Base-by-base conservation (phyloP, 2,329 filamentous ascomycete species). In the Claviceps purpurea region DNA sequence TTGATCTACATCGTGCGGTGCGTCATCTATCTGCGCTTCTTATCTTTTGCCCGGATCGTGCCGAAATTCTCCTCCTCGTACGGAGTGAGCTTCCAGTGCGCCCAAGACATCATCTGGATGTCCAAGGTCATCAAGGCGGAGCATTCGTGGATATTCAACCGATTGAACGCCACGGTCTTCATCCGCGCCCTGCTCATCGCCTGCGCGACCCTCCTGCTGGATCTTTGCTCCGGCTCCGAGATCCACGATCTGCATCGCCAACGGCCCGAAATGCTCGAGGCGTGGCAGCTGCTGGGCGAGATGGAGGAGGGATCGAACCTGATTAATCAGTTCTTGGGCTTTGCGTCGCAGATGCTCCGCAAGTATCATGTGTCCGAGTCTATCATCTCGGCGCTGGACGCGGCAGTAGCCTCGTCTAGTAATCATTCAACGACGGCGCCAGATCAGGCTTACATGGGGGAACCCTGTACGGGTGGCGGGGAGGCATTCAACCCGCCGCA, bases 251-350 rank as follows among this genome's bases (percentile, higher is more conserved):
- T 53, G 18, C n/a, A 39, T 5, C 24, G 40, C 13, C 43, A 53
- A 8, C 38, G 52, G 43, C 44, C 52, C 4, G 49, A 50, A 2
- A 51, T 50, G 49, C 30, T 53, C 3, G 49, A 50, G 6, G 52
- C 49, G 6, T 53, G 52, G 52, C 40, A 20, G 38, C 16, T 50
- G 4, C 13, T 53, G 49, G 37, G 39, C 20, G 49, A 48, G 13
- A 26, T 48, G 48, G 44, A 41, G 26, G 52, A 51, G 26, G 49
- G 34, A 13, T 53, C 52, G 14, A 51, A 53, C 20, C 26, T 50
- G 20, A 24, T 50, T 22, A 49, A 53, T 6, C 52, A 49, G 43
- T 53, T 53, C 22, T 26, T 51, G 43, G 49, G 48, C 14, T 53
- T 53, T 43, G 34, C 52, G 10, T 30, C 42, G 20, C 49, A 48